phyloP scores from a whole-genome alignment of 768 basidiomycete species.

The Auriscalpium orientale region DNA sequence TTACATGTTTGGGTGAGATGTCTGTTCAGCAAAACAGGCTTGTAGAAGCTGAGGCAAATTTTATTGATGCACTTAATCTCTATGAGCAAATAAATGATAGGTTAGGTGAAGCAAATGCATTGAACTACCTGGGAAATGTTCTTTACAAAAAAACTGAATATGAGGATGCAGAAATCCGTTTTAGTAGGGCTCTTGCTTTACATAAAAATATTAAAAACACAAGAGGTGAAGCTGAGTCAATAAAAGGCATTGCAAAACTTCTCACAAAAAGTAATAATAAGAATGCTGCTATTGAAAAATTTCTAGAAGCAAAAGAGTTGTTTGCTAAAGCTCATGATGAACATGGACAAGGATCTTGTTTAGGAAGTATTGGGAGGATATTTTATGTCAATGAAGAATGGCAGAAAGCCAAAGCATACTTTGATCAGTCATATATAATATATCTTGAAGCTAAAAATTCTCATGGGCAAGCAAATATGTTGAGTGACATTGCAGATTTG shows the following conservation, averaged over 20 bases:
- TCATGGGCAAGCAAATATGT: constrained; percentile 9
- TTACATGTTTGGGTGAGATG: no score
- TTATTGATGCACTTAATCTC: neutral
- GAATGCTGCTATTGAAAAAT: neutral
- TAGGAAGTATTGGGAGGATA: neutral
- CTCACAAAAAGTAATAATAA: neutral
- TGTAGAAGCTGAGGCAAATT: neutral
- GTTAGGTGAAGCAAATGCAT: neutral
- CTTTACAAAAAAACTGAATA: neutral
- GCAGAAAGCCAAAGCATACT: neutral
- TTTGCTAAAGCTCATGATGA: neutral
- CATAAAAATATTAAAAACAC: constrained; percentile 5
- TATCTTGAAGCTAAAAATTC: constrained; percentile 2
- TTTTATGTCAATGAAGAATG: neutral
- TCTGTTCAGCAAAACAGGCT: no score
- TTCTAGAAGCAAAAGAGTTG: neutral
- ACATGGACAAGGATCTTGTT: neutral
- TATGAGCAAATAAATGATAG: neutral
- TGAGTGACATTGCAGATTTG: constrained; percentile 4
- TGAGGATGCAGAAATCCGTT: neutral
- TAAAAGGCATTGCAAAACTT: constrained; percentile 9
- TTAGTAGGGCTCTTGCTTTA: neutral
- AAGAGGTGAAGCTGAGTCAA: constrained; percentile 9
- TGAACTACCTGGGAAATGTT: neutral
- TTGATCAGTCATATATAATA: constrained; percentile 1